phyloP scores from a whole-genome alignment of 2,329 filamentous ascomycete genomes.

The Ceratocystis ficicola region DNA sequence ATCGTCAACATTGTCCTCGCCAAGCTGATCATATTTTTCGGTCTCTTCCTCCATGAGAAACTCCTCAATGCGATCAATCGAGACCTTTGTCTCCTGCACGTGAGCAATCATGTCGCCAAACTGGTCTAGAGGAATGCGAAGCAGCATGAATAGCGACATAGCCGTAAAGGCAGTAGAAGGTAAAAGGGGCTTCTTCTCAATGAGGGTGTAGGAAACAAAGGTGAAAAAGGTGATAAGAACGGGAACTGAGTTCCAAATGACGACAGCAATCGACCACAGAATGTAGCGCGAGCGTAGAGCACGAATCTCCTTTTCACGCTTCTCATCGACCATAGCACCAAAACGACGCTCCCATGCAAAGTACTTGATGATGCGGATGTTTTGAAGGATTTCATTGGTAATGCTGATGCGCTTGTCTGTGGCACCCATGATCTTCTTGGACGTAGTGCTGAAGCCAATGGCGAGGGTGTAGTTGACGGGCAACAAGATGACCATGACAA shows the following conservation, averaged over 20 bases:
- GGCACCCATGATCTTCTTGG: constrained; percentile 81
- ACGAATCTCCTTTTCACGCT: constrained; percentile 64
- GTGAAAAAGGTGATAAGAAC: constrained; percentile 93
- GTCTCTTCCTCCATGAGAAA: constrained; percentile 91
- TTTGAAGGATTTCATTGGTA: constrained; percentile 93
- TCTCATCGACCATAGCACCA: constrained; percentile 74
- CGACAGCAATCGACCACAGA: constrained; percentile 82
- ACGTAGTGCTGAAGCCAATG: constrained; percentile 69
- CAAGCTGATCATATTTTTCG: constrained; percentile 81
- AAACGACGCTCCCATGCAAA: constrained; percentile 97
- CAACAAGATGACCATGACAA: constrained; percentile 77
- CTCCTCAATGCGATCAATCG: constrained; percentile 88
- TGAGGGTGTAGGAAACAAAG: constrained; percentile 81
- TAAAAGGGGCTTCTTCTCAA: constrained; percentile 79
- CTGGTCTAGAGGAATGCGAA: constrained; percentile 87
- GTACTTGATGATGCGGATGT: constrained; percentile 98
- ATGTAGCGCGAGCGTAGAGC: constrained; percentile 73
- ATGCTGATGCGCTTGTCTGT: constrained; percentile 94
- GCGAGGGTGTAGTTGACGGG: constrained; percentile 86
- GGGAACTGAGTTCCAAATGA: constrained; percentile 91
- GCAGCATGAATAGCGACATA: constrained; percentile 85
- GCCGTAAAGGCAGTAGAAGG: constrained; percentile 93
- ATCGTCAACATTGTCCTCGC: constrained; percentile 54
- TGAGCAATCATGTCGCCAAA: constrained; percentile 97
- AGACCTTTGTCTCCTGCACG: constrained; percentile 94